Evolutionary conservation across 1,284 basidiomycete genomes (phyloP).

Genomic region (Apiotrichum mycotoxinovorans): DNA sequence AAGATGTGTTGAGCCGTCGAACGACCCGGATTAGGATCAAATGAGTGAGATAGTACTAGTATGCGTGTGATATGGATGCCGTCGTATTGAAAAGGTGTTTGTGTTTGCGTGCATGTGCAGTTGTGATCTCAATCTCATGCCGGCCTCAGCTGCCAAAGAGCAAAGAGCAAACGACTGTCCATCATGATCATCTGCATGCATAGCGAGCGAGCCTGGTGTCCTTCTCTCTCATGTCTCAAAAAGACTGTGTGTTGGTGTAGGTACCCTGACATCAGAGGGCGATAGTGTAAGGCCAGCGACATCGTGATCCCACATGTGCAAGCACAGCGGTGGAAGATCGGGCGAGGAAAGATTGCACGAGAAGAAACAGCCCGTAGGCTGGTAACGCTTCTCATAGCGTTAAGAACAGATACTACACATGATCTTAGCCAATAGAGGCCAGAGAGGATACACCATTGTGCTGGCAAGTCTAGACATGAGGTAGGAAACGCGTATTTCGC

Average conservation of each 20-base stretch:
- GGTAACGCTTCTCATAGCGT: slow-evolving; percentile 44
- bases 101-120: too few relatives aligned
- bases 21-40: neutral
- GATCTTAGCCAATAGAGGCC: slow-evolving; percentile 52
- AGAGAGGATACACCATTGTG: slow-evolving; percentile 39
- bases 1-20: neutral
- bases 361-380: slow-evolving; percentile 36
- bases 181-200: too few relatives aligned
- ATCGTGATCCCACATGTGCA: slow-evolving; percentile 22
- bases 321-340: slow-evolving; percentile 22
- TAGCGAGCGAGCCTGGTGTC: too few relatives aligned
- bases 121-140: too few relatives aligned
- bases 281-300: slow-evolving; percentile 25
- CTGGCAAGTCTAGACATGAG: neutral
- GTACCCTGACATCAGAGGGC: slow-evolving; percentile 29
- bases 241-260: slow-evolving; percentile 5
- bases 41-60: neutral
- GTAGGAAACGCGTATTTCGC: neutral
- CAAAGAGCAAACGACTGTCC: too few relatives aligned
- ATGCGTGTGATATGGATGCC: neutral
- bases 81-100: too few relatives aligned
- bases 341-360: slow-evolving; percentile 38
- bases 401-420: slow-evolving; percentile 52
- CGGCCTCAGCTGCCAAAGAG: too few relatives aligned
- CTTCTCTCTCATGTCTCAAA: too few relatives aligned